phyloP scores from a whole-genome alignment of 192 early-diverging fungal genomes.

The Coemansia sp. region DNA sequence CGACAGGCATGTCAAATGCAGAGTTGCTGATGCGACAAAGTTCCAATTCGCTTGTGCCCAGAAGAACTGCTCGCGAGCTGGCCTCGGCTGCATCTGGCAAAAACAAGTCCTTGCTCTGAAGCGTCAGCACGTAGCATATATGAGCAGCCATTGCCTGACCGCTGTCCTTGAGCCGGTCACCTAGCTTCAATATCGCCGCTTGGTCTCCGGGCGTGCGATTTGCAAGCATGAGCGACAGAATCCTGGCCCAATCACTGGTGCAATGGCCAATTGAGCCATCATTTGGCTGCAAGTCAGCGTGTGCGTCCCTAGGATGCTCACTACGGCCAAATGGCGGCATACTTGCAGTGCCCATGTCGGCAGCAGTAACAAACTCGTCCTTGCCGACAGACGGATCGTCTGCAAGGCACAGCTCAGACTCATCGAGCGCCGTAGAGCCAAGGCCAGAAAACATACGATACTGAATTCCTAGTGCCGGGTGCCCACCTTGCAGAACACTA shows the following conservation, averaged over 20 bases:
- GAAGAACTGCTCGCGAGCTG: constrained; percentile 61
- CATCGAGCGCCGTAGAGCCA: constrained; percentile 45
- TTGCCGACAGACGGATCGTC: background rate
- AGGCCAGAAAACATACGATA: constrained; percentile 68
- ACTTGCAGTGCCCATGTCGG: constrained; percentile 12
- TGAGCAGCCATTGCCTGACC: constrained; percentile 64
- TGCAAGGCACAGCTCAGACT: background rate
- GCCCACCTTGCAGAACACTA: constrained; percentile 43
- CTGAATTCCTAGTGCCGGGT: constrained; percentile 55
- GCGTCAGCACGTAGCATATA: constrained; percentile 75
- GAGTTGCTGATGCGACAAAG: background rate
- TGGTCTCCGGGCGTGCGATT: constrained; percentile 77
- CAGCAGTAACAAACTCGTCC: constrained; percentile 27
- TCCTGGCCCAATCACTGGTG: constrained; percentile 66
- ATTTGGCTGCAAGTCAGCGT: background rate
- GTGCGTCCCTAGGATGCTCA: background rate
- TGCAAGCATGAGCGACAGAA: constrained; percentile 71
- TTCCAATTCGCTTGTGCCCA: constrained; percentile 56
- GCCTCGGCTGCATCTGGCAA: constrained; percentile 61
- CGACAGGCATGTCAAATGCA: constrained; percentile 10
- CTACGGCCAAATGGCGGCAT: constrained; percentile 3
- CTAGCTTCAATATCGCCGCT: constrained; percentile 67
- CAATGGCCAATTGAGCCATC: background rate
- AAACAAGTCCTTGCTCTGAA: constrained; percentile 48
- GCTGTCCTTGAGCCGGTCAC: constrained; percentile 63